Evolutionary conservation across 2,329 filamentous ascomycete species (phyloP).

Genomic region (Sporothrix luriei): DNA sequence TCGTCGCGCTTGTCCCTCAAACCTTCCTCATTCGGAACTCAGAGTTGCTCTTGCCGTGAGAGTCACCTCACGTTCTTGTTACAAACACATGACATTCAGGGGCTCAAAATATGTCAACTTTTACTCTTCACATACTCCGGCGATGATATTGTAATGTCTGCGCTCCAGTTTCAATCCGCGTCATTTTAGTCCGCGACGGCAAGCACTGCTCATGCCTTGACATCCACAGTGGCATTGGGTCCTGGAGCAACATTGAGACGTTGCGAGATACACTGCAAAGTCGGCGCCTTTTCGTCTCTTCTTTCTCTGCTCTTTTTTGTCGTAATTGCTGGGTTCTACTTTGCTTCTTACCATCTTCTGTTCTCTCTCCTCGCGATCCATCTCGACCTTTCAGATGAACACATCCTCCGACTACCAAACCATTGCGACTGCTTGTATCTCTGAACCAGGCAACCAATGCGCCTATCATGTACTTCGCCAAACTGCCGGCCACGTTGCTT

Average conservation of each 20-base stretch:
- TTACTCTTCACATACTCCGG: too few relatives aligned
- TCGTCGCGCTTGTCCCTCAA: conserved; percentile 25
- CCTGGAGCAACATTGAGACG: neutral
- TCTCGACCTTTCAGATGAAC: neutral
- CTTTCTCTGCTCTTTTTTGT: neutral
- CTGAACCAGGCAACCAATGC: neutral
- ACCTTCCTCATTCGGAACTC: conserved; percentile 33
- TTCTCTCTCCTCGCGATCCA: neutral
- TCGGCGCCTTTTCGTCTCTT: neutral
- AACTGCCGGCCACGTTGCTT: neutral
- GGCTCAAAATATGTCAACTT: neutral
- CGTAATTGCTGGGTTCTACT: neutral
- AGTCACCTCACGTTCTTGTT: neutral
- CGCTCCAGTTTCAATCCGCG: neutral
- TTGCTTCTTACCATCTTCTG: neutral
- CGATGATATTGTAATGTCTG: too few relatives aligned
- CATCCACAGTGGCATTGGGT: neutral
- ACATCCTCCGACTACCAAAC: neutral
- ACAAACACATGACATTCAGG: neutral
- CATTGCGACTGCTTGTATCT: neutral
- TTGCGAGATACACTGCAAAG: neutral
- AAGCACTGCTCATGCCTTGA: neutral
- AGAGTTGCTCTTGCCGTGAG: conserved; percentile 30
- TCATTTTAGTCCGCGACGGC: neutral
- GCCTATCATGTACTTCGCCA: neutral